Evolutionary conservation across 768 basidiomycete genomes (phyloP).

Genomic region (Mycena epipterygia): DNA sequence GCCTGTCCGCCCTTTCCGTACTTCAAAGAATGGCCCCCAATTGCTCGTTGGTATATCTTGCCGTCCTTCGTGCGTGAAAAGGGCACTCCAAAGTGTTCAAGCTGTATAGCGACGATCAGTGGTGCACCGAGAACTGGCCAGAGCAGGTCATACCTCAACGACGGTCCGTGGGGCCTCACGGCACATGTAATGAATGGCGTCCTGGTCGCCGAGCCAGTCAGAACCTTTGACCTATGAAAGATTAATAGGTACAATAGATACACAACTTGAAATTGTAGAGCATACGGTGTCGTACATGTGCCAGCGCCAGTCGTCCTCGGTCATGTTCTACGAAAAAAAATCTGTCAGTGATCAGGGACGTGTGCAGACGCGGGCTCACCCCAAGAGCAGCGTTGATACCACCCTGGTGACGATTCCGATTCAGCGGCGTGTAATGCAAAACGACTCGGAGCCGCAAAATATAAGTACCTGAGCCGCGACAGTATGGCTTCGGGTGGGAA

Average conservation of each 20-base stretch:
- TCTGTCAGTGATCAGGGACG: neutral
- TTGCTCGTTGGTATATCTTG: conserved; percentile 99
- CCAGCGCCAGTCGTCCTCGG: conserved; percentile 99
- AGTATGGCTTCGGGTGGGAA: conserved; percentile 98
- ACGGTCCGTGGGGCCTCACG: conserved; percentile 95
- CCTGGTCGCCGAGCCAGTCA: conserved; percentile 99
- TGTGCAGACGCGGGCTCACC: conserved; percentile 58
- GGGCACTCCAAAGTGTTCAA: conserved; percentile 98
- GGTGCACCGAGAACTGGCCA: neutral
- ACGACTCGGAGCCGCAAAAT: neutral
- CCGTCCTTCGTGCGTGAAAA: conserved; percentile 99
- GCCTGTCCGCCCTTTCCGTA: conserved; percentile 99
- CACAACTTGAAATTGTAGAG: conserved; percentile 20
- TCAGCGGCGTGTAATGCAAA: conserved; percentile 20
- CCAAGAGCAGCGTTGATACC: conserved; percentile 99
- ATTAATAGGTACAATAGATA: conserved; percentile 25
- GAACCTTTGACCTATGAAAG: conserved; percentile 92
- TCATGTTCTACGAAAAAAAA: conserved; percentile 85
- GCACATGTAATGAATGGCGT: conserved; percentile 99
- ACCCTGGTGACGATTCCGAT: conserved; percentile 71
- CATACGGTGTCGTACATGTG: conserved; percentile 97
- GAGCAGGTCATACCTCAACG: conserved; percentile 74
- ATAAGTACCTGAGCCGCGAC: conserved; percentile 90
- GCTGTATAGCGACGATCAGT: conserved; percentile 58
- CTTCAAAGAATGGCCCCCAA: conserved; percentile 97